Evolutionary conservation across 495 filamentous ascomycete species (phyloP).

Genomic region (Penicillium robsamsonii): DNA sequence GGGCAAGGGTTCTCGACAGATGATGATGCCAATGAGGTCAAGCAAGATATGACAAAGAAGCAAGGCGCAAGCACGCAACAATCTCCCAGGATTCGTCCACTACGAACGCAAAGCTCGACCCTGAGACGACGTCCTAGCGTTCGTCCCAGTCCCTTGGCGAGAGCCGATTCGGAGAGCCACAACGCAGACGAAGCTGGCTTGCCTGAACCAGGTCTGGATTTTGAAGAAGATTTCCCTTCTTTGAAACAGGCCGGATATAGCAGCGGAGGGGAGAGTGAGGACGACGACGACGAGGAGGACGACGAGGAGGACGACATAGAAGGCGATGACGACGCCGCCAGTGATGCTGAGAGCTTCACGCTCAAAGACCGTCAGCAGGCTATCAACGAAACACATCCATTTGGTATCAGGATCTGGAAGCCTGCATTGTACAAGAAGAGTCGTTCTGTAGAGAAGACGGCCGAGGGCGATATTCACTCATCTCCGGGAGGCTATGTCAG

Average conservation of each 20-base stretch:
- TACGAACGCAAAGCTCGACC: constrained; percentile 57
- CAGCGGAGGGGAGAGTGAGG: constrained; percentile 23
- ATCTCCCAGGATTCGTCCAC: constrained; percentile 41
- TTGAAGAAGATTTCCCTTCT: constrained; percentile 20
- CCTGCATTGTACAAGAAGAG: constrained; percentile 97
- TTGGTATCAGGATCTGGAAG: constrained; percentile 98
- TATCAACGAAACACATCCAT: constrained; percentile 98
- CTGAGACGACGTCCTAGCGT: constrained; percentile 64
- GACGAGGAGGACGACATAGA: constrained; percentile 38
- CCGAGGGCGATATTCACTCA: constrained; percentile 96
- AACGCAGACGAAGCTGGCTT: constrained; percentile 44
- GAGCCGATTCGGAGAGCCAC: constrained; percentile 56
- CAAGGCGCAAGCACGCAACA: constrained; percentile 32
- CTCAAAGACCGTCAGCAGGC: constrained; percentile 92
- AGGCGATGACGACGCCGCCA: constrained; percentile 56
- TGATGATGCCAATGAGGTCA: constrained; percentile 82
- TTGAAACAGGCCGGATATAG: constrained; percentile 29
- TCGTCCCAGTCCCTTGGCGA: constrained; percentile 56
- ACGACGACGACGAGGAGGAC: constrained; percentile 29
- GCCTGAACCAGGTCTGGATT: constrained; percentile 30
- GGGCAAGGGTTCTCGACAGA: constrained; percentile 92
- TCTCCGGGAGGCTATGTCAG: constrained; percentile 87
- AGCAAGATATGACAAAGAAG: constrained; percentile 49
- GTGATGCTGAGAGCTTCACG: constrained; percentile 76
- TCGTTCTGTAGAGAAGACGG: constrained; percentile 91